These are phyloP conservation scores for Pezicula carpinea DNA, from an alignment of 2,329 filamentous ascomycete species.

Conservation along the genomic window DNA sequence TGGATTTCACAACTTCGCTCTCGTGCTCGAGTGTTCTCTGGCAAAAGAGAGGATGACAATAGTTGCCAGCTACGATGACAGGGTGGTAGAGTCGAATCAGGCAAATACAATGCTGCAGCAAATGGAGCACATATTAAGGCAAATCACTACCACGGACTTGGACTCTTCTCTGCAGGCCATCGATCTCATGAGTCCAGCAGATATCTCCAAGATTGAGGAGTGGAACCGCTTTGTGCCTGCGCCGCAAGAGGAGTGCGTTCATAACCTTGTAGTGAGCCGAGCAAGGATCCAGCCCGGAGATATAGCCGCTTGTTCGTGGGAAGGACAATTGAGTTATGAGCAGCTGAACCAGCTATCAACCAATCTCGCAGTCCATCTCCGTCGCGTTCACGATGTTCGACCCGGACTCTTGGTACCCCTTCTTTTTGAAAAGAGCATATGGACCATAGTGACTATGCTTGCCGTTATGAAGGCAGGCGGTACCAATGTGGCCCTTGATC, in stretches of 20 bases:
- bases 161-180: no score
- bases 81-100: no score
- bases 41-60: no score
- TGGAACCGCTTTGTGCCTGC: not conserved
- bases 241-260: constrained; percentile 6
- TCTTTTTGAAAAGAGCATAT: constrained; percentile 20
- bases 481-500: constrained; percentile 25
- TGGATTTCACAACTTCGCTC: constrained; percentile 1
- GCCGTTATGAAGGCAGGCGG: constrained; percentile 24
- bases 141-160: no score
- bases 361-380: constrained; percentile 8
- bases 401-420: constrained; percentile 14
- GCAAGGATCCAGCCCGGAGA: constrained; percentile 5
- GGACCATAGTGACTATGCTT: constrained; percentile 24
- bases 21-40: no score
- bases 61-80: no score
- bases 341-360: constrained; percentile 9
- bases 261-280: constrained; percentile 9
- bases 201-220: no score
- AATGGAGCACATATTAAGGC: no score
- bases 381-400: constrained; percentile 9
- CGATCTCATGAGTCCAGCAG: no score
- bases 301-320: constrained; percentile 15
- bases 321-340: constrained; percentile 15
- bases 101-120: no score